Base-by-base conservation (phyloP, 805 yeast species). In the Saccharomycopsis oosterbeekiorum region DNA sequence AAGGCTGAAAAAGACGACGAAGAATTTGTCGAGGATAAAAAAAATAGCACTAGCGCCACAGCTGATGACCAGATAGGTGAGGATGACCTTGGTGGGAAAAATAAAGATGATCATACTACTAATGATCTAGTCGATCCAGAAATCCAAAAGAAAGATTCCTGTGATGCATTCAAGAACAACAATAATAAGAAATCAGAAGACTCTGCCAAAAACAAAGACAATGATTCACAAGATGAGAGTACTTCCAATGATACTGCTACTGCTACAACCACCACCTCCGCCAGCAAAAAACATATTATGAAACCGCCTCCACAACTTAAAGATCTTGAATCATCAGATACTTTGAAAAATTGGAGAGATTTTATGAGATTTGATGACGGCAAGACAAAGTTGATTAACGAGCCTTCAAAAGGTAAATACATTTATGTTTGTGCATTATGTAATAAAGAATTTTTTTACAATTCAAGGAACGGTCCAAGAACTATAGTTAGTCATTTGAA, bases 401-500 rank as follows among this genome's bases (percentile, higher is more conserved):
- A 60, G 15, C 24, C 26, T 15, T 9, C 43, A 8, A 50, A 56
- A 29, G 50, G 40, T 5, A 56, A 54, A 24, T 58, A 60, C n/a
- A 64, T 64, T 15, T 63, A 61, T 50, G 36, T 58, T n/a, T 63
- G 65, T 53, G 59, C 58, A 29, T 63, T 59, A 19, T 63, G 65
- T 51, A 54, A 55, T n/a, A 62, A 63, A 24, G 59, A 59, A 53
- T 63, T 63, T 41, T 50, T 51, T 17, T 64, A 64, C 36, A 47
- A 37, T 42, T 56, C 65, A 8, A 55, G 66, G 37, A 64, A 64
- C 36, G 66, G 66, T 2, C 66, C 66, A 17, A 21, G 63, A 24
- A 64, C 66, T 2, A 64, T 64, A 12, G 42, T 36, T 36, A 60
- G 57, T 24, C 66, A 64, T 40, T 55, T 64, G 15, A 39, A 24